Base-by-base conservation (phyloP, 116 monocot species). In the Papilionanthe hybrid region DNA sequence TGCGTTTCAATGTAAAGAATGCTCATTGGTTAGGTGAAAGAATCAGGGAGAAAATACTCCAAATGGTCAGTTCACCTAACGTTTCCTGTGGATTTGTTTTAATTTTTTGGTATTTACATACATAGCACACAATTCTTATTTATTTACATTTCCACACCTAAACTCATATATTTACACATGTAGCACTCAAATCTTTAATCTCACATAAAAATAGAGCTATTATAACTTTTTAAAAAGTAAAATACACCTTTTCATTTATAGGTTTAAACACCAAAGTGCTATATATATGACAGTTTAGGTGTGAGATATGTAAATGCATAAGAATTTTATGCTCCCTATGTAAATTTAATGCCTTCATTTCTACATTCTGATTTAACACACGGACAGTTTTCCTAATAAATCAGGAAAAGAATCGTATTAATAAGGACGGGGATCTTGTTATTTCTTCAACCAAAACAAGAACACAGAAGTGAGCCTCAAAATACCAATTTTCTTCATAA, bases 331-430 rank as follows among this genome's bases (percentile, higher is more conserved):
- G 32, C 32, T 32, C 32, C 3, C 1, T 32, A 32, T 32, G 32
- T 32, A 60, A 7, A 60, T 22, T 5, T 22, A 28, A 17, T 69
- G 69, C 18, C 17, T 30, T 23, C 20, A 19, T 43, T 27, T 75
- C 42, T 12, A 23, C 20, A 73, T 20, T 73, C 8, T 20, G 11
- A 5, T 1, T 73, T 22, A 20, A 20, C 73, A 44, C n/a, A 43
- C n/a, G 27, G 20, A 44, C 49, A 48, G 9, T 75, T 75, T 42
- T n/a, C 19, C 9, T 47, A 22, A 75, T 49, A 48, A 48, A 83
- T 65, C 63, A 97, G 96, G 96, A 97, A 89, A 97, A 97, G 72
- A 97, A 97, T 81, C 87, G 92, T 1, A 94, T 97, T 56, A 97
- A 97, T 83, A 97, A 92, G 82, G 88, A 91, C 81, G 96, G 94